These are phyloP conservation scores for Isabelozyma rhagii DNA, from an alignment of 805 yeast genomes.

Conservation along the genomic window DNA sequence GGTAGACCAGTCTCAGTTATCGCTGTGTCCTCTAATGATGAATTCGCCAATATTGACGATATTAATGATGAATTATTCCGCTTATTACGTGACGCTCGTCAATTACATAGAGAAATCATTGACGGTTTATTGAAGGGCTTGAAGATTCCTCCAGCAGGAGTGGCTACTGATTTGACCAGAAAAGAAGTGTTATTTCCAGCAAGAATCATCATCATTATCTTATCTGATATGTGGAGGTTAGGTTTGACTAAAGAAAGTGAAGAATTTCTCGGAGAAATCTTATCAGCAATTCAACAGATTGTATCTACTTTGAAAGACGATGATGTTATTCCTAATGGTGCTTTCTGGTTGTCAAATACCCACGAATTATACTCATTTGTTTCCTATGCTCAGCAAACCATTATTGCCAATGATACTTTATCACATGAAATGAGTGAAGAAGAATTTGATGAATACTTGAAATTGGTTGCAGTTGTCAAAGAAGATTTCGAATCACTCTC, in stretches of 20 bases:
- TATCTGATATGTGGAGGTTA: slow-evolving; percentile 97
- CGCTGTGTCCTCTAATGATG: slow-evolving; percentile 49
- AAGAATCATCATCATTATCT: slow-evolving; percentile 83
- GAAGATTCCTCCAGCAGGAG: slow-evolving; percentile 82
- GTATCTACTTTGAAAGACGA: slow-evolving; percentile 81
- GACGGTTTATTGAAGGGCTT: slow-evolving; percentile 83
- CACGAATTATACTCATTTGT: slow-evolving; percentile 95
- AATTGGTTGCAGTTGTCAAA: slow-evolving; percentile 84
- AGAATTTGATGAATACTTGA: slow-evolving; percentile 86
- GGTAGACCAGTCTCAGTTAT: slow-evolving; percentile 60
- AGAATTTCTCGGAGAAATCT: slow-evolving; percentile 82
- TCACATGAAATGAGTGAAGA: slow-evolving; percentile 82
- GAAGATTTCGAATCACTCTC: slow-evolving; percentile 92
- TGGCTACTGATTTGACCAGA: slow-evolving; percentile 75
- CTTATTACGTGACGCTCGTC: slow-evolving; percentile 65
- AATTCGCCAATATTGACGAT: slow-evolving; percentile 56
- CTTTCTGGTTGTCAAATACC: slow-evolving; percentile 96
- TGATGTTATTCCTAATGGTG: slow-evolving; percentile 86
- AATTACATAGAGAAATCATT: slow-evolving; percentile 77
- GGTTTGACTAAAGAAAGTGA: slow-evolving; percentile 93
- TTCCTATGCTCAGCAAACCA: slow-evolving; percentile 89
- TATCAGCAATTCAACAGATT: slow-evolving; percentile 80
- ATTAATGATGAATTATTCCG: slow-evolving; percentile 74
- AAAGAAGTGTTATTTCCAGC: slow-evolving; percentile 96
- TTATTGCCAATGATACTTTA: slow-evolving; percentile 76